A percentile compares a stretch with the other conserved stretches of the same genome.
Evolutionary conservation across 345 rosid genomes (phyloP).

Genomic region (Populus davidiana): DNA sequence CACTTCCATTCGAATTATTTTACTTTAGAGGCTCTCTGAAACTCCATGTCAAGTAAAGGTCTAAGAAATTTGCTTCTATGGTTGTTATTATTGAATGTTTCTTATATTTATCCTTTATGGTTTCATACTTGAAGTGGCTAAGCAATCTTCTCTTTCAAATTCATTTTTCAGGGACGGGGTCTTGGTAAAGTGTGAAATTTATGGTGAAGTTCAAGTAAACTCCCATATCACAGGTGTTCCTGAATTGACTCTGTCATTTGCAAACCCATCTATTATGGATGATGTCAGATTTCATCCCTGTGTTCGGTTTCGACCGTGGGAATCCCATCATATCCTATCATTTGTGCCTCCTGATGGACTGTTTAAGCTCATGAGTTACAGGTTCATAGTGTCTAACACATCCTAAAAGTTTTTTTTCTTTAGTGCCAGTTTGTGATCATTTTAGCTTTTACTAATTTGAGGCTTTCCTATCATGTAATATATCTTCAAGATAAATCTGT

Average conservation of each 20-base stretch:
- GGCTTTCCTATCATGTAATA: neutral
- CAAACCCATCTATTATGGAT: slow-evolving; percentile 72
- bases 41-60: neutral
- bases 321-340: slow-evolving; percentile 82
- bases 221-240: slow-evolving; percentile 91
- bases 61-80: neutral
- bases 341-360: slow-evolving; percentile 98
- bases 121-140: slow-evolving; percentile 12
- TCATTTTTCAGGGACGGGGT: slow-evolving; percentile 52
- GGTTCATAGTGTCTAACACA: slow-evolving; percentile 36
- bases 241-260: slow-evolving; percentile 82
- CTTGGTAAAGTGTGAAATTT: slow-evolving; percentile 65
- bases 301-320: slow-evolving; percentile 97
- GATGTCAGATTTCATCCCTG: slow-evolving; percentile 88
- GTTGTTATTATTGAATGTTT: neutral
- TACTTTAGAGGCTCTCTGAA: neutral
- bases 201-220: slow-evolving; percentile 85
- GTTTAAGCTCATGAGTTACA: slow-evolving; percentile 97
- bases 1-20: neutral
- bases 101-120: neutral
- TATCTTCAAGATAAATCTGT: neutral
- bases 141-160: slow-evolving; percentile 9
- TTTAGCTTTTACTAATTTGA: neutral
- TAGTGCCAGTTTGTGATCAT: neutral
- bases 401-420: neutral